These are phyloP conservation scores for Gymnopilus junonius DNA, from an alignment of 768 basidiomycete genomes.

Conservation along the genomic window DNA sequence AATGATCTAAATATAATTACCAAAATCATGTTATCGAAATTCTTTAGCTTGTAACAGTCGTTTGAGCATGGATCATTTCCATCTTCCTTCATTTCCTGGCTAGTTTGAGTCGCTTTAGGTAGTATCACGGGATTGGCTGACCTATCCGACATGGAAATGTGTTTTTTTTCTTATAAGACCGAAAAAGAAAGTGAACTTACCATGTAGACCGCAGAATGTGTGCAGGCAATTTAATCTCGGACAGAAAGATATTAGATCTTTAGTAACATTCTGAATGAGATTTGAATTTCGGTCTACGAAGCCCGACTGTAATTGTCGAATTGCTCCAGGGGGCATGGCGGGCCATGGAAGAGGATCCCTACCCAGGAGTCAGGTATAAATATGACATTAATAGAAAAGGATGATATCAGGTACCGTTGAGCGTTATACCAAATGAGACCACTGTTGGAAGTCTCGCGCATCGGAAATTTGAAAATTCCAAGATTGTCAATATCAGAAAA, in stretches of 20 bases:
- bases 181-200: slow-evolving; percentile 11
- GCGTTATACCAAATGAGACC: slow-evolving; percentile 48
- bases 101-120: slow-evolving; percentile 5
- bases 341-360: slow-evolving; percentile 44
- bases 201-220: slow-evolving; percentile 43
- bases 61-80: neutral
- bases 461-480: slow-evolving; percentile 27
- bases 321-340: slow-evolving; percentile 20
- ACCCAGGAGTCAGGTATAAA: slow-evolving; percentile 28
- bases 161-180: neutral
- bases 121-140: neutral
- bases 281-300: slow-evolving; percentile 26
- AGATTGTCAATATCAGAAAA: slow-evolving; percentile 40
- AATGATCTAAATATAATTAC: neutral
- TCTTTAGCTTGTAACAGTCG: slow-evolving; percentile 12
- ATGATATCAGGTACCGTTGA: slow-evolving; percentile 40
- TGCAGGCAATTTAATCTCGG: slow-evolving; percentile 48
- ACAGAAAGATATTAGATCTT: slow-evolving; percentile 44
- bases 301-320: slow-evolving; percentile 3
- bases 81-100: slow-evolving; percentile 1
- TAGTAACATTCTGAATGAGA: slow-evolving; percentile 35
- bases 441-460: slow-evolving; percentile 26
- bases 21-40: slow-evolving; percentile 5
- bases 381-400: neutral
- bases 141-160: neutral